These are phyloP conservation scores for Collybia sp. DNA, from an alignment of 768 basidiomycete genomes.

Conservation along the genomic window DNA sequence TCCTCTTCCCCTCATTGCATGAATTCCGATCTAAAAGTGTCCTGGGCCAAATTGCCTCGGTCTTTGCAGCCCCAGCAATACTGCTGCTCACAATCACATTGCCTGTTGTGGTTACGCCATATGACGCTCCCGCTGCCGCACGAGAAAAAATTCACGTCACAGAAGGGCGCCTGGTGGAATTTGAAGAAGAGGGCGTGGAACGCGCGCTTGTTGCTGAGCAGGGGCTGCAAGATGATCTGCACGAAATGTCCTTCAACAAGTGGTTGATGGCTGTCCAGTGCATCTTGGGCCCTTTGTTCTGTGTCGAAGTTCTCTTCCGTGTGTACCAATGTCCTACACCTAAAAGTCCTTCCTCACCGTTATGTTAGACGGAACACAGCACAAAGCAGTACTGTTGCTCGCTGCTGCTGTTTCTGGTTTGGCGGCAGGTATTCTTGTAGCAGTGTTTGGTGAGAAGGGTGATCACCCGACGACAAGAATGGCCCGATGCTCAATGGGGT, in stretches of 20 bases:
- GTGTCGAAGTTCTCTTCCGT: slow-evolving; percentile 75
- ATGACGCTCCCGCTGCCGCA: slow-evolving; percentile 24
- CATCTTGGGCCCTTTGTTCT: slow-evolving; percentile 76
- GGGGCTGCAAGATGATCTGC: slow-evolving; percentile 64
- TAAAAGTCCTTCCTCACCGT: slow-evolving; percentile 4
- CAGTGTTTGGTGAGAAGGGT: slow-evolving; percentile 57
- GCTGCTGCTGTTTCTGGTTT: slow-evolving; percentile 53
- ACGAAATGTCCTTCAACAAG: slow-evolving; percentile 66
- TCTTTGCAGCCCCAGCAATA: slow-evolving; percentile 86
- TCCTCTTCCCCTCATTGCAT: slow-evolving; percentile 83
- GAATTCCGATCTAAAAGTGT: slow-evolving; percentile 67
- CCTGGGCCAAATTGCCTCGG: slow-evolving; percentile 63
- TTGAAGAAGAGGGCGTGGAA: slow-evolving; percentile 75
- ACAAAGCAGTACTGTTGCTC: slow-evolving; percentile 47
- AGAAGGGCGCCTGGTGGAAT: slow-evolving; percentile 53
- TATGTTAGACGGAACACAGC: slow-evolving; percentile 36
- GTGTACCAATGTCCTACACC: slow-evolving; percentile 16
- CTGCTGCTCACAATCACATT: slow-evolving; percentile 83
- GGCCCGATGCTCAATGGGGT: slow-evolving; percentile 85
- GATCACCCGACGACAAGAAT: slow-evolving; percentile 53
- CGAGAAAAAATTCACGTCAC: slow-evolving; percentile 35
- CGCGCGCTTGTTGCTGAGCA: slow-evolving; percentile 69
- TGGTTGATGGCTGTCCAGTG: slow-evolving; percentile 87
- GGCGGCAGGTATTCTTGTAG: slow-evolving; percentile 47
- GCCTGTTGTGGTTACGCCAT: slow-evolving; percentile 78